A percentile compares a stretch with the other conserved stretches of the same genome.
Conservation (phyloP, 169 alveolate species). For the Cryptosporidium sp. region DNA sequence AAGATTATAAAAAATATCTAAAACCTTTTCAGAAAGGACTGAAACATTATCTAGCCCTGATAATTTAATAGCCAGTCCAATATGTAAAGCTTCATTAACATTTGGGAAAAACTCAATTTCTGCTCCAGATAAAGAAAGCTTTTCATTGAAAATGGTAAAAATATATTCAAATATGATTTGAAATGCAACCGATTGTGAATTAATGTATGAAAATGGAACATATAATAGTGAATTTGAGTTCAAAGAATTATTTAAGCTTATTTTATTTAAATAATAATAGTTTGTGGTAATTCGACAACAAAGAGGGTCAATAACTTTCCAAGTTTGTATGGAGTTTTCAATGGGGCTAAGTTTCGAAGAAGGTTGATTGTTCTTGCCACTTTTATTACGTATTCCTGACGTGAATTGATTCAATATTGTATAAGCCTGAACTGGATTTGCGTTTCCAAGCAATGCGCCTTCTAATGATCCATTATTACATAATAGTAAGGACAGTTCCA, state of each 20-base stretch:
- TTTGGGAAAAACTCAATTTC: slow-evolving; percentile 27
- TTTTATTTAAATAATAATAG: not conserved
- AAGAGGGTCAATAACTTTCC: slow-evolving; percentile 38
- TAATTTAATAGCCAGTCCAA: not conserved
- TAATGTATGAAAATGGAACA: slow-evolving; percentile 31
- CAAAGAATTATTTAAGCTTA: not conserved
- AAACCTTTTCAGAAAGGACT: slow-evolving; percentile 1
- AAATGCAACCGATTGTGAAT: not conserved
- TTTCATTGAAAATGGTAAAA: not conserved
- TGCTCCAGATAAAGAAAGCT: not conserved
- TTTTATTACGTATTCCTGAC: not conserved
- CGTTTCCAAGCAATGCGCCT: slow-evolving; percentile 38
- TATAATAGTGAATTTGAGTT: slow-evolving; percentile 40
- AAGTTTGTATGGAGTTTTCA: slow-evolving; percentile 1
- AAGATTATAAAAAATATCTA: not conserved
- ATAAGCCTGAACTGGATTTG: slow-evolving; percentile 35
- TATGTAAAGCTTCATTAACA: not conserved
- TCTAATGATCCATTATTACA: slow-evolving; percentile 14
- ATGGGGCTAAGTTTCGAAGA: not conserved
- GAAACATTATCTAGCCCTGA: slow-evolving; percentile 2
- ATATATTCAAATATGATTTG: slow-evolving; percentile 3
- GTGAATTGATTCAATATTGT: not conserved
- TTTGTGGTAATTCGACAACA: not conserved
- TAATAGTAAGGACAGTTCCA: slow-evolving; percentile 18
- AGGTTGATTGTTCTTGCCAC: not conserved